phyloP scores from a whole-genome alignment of 257 asterid genomes.

The Paulownia fortunei region DNA sequence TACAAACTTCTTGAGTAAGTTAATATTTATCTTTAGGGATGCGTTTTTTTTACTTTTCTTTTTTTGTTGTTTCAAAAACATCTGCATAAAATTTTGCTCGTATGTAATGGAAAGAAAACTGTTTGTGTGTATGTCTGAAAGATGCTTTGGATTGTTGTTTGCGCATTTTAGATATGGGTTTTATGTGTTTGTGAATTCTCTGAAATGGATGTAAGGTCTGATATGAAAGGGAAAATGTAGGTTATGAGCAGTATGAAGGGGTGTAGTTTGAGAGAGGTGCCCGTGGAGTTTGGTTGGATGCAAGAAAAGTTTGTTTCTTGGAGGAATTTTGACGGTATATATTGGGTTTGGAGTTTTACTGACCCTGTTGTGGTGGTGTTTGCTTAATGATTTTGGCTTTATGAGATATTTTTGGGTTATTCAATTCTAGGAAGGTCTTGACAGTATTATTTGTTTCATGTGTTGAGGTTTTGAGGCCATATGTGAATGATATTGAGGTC shows the following conservation, averaged over 20 bases:
- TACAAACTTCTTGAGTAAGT: neutral
- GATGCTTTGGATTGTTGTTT: slow-evolving; percentile 13
- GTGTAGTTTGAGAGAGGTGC: no score
- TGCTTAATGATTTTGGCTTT: neutral
- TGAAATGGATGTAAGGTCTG: slow-evolving; percentile 17
- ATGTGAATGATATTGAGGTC: neutral
- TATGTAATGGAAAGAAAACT: neutral
- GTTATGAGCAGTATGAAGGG: neutral
- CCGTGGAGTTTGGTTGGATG: neutral
- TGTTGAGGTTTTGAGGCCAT: slow-evolving; percentile 15
- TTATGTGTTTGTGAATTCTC: slow-evolving; percentile 4
- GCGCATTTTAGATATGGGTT: neutral
- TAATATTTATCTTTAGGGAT: neutral
- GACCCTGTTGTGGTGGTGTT: neutral
- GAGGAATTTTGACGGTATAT: neutral
- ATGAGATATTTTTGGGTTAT: neutral
- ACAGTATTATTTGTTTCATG: neutral
- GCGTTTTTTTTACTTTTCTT: no score
- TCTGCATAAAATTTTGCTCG: no score
- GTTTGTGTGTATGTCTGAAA: neutral
- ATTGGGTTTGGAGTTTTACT: neutral
- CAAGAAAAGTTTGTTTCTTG: neutral
- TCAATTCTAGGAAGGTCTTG: neutral
- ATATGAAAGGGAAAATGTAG: neutral
- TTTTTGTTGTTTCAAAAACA: no score